A percentile compares a stretch with the other conserved stretches of the same genome.
These are phyloP conservation scores for Primulina tabacum DNA, from an alignment of 257 asterid species.

Conservation along the genomic window DNA sequence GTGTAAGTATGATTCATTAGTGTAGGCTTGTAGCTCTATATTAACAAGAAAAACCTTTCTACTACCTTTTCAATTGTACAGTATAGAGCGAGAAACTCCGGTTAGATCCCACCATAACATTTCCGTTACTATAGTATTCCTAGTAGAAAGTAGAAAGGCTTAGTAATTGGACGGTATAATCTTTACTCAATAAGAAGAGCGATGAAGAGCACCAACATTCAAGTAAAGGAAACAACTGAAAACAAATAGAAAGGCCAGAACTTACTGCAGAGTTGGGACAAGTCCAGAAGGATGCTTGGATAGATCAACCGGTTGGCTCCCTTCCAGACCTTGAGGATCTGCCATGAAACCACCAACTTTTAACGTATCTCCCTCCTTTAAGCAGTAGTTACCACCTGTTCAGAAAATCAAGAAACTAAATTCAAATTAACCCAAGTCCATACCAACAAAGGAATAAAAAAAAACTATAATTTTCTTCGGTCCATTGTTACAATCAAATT, in stretches of 20 bases:
- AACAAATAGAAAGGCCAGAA: neutral
- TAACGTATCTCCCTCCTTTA: neutral
- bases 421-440: neutral
- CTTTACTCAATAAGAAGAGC: neutral
- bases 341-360: neutral
- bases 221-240: neutral
- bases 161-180: neutral
- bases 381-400: neutral
- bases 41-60: neutral
- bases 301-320: constrained; percentile 33
- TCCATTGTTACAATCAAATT: too few species aligned
- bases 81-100: too few species aligned
- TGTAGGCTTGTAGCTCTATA: neutral
- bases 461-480: neutral
- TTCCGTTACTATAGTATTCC: neutral
- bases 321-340: constrained; percentile 20
- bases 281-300: constrained; percentile 35
- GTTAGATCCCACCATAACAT: neutral
- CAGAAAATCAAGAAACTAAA: neutral
- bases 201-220: neutral
- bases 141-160: neutral
- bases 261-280: constrained; percentile 36
- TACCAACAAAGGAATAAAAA: neutral
- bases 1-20: neutral
- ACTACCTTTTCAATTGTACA: neutral